Evolutionary conservation across 1,284 basidiomycete genomes (phyloP), one percentile per base, ranked within the genome.

Genomic region (Neotropicomus parvogracilis): DNA sequence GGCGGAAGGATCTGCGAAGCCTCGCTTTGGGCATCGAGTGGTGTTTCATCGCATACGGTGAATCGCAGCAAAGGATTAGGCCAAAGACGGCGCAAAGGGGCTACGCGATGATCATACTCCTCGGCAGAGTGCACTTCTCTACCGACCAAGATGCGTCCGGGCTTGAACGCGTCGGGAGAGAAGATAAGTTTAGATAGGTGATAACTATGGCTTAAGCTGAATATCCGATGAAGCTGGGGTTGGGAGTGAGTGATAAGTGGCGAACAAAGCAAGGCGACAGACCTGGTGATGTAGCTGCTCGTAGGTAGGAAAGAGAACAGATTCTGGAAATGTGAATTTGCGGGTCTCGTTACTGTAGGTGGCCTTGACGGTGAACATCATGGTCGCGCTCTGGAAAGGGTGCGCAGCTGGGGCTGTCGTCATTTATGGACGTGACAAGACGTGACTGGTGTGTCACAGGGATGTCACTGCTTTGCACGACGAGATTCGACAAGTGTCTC

Each of bases 151-250:
- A 88, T 78, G 33, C 80, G 78, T 41, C 73, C 66, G 4, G 73
- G 58, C 53, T 70, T 66, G 16, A 64, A 65, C 14, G 78, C 70
- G 52, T 80, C 74, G 3, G 80, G 80, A 44, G 78, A 79, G 67
- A 88, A 87, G 10, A 87, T 67, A 36, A 89, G 73, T 53, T 75
- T 80, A 39, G 78, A 80, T 49, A 88, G 70, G 70, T 78, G 79
- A 65, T 76, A 83, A 41, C 68, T 73, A 47, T 76, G 70, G 59
- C 72, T 74, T 48, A 82, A 74, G 54, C 79, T 77, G 61, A 88
- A 87, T 52, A 88, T 72, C 57, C 82, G 81, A 64, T 75, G 76
- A 49, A 88, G 75, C 86, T 88, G 55, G 38, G 47, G 36, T 12
- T n/a, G 39, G 11, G 16, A 20, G 46, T 62, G 40, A 63, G 61